Evolutionary conservation across 2,329 filamentous ascomycete species (phyloP).

Genomic region (Claviceps humidiphila): DNA sequence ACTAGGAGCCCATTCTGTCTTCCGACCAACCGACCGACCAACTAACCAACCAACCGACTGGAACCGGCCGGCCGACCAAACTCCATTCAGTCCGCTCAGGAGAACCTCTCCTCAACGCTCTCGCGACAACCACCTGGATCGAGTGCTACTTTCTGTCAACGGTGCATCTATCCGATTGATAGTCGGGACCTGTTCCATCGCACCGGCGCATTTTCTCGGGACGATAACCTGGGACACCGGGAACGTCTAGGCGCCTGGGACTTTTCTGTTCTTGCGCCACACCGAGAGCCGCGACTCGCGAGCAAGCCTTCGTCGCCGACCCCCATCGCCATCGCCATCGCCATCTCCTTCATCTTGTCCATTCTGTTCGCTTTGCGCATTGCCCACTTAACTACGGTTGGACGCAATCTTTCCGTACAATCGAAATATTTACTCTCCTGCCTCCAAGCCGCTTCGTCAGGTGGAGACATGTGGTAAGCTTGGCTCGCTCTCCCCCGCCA

Average conservation of each 20-base stretch:
- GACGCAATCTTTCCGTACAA: background rate
- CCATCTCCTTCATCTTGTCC: background rate
- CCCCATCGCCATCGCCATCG: background rate
- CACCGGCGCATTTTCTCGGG: background rate
- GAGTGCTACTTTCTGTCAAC: background rate
- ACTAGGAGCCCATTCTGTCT: background rate
- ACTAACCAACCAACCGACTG: background rate
- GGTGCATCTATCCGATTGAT: background rate
- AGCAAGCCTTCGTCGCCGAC: background rate
- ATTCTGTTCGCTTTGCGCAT: background rate
- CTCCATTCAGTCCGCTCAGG: background rate
- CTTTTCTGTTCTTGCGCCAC: background rate
- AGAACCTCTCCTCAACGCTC: background rate
- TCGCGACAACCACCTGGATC: background rate
- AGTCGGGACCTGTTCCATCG: background rate
- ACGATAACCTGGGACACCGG: background rate
- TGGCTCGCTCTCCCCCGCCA: background rate
- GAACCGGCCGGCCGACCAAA: background rate
- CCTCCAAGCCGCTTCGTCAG: background rate
- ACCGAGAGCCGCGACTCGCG: background rate
- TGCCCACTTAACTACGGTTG: background rate
- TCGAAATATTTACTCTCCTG: background rate
- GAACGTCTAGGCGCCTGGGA: too few species aligned
- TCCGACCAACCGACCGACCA: background rate
- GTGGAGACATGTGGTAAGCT: slow-evolving; percentile 5